phyloP scores from a whole-genome alignment of 495 filamentous ascomycete species.

The Neurospora cerealis region DNA sequence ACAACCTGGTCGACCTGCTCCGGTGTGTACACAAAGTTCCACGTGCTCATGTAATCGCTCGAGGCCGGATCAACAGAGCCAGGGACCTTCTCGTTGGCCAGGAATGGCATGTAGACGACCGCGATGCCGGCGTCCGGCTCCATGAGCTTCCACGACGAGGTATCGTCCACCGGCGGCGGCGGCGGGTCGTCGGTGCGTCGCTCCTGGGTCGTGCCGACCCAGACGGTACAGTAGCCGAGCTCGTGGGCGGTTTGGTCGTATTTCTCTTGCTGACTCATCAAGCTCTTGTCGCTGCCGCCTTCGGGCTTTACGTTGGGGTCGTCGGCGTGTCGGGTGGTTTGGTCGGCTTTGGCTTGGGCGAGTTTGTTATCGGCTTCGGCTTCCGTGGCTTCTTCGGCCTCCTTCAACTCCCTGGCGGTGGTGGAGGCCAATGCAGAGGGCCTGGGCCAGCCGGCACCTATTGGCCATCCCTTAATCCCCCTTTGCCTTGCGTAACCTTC shows the following conservation, averaged over 20 bases:
- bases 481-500: constrained; percentile 88
- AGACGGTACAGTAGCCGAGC: constrained; percentile 84
- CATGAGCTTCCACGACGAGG: constrained; percentile 65
- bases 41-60: constrained; percentile 81
- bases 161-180: constrained; percentile 39
- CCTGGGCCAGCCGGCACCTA: constrained; percentile 85
- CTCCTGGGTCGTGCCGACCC: constrained; percentile 79
- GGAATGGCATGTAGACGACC: constrained; percentile 82
- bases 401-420: constrained; percentile 53
- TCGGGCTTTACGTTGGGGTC: neutral
- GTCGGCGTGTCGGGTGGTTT: constrained; percentile 23
- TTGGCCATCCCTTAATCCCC: constrained; percentile 84
- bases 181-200: constrained; percentile 48
- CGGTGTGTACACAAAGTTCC: constrained; percentile 94
- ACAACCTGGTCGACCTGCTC: constrained; percentile 76
- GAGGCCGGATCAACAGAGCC: constrained; percentile 68
- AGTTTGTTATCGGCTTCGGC: constrained; percentile 54
- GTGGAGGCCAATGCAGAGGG: constrained; percentile 39
- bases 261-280: constrained; percentile 15
- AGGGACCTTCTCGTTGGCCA: constrained; percentile 64
- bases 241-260: constrained; percentile 41
- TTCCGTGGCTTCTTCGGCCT: constrained; percentile 51
- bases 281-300: constrained; percentile 10
- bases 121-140: constrained; percentile 73
- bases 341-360: constrained; percentile 46